Conservation (phyloP, 768 basidiomycete genomes). For the Tylopilus felleus region DNA sequence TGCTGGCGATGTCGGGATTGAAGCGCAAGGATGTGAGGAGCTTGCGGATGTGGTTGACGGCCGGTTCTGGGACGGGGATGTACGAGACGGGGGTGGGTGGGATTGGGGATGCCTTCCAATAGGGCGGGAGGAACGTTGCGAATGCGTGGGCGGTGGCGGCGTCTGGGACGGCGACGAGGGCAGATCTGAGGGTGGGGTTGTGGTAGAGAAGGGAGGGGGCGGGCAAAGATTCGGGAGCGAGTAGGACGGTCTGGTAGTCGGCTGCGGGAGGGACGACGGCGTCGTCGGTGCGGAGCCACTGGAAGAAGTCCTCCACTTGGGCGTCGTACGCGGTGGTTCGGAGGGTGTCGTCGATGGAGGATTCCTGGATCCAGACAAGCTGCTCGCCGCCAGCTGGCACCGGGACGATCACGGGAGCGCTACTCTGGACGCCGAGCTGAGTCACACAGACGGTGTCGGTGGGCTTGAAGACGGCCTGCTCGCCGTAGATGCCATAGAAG, state of each 20-base stretch:
- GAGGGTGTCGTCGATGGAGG: conserved; percentile 47
- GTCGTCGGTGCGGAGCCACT: conserved; percentile 24
- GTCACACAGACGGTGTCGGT: conserved; percentile 40
- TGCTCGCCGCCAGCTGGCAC: conserved; percentile 32
- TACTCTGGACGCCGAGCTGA: neutral
- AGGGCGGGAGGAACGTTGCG: conserved; percentile 63
- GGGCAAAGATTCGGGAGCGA: conserved; percentile 6
- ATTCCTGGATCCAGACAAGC: conserved; percentile 62
- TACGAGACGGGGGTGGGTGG: conserved; percentile 47
- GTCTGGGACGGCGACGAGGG: conserved; percentile 47
- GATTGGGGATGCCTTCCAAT: conserved; percentile 68
- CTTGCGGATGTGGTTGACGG: conserved; percentile 51
- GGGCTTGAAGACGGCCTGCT: conserved; percentile 47
- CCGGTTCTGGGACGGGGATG: conserved; percentile 54
- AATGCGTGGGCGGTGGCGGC: conserved; percentile 41
- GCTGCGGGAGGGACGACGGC: conserved; percentile 6
- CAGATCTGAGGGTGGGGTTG: conserved; percentile 35
- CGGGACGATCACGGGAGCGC: conserved; percentile 10
- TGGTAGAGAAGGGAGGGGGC: conserved; percentile 40
- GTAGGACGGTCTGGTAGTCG: conserved; percentile 20
- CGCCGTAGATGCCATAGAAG: conserved; percentile 57
- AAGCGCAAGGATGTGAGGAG: conserved; percentile 63
- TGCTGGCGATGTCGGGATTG: conserved; percentile 61
- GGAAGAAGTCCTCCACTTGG: conserved; percentile 39
- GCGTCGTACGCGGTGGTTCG: conserved; percentile 30